These are phyloP conservation scores for Mytilinidion resinicola DNA, from an alignment of 495 filamentous ascomycete genomes.

Conservation along the genomic window DNA sequence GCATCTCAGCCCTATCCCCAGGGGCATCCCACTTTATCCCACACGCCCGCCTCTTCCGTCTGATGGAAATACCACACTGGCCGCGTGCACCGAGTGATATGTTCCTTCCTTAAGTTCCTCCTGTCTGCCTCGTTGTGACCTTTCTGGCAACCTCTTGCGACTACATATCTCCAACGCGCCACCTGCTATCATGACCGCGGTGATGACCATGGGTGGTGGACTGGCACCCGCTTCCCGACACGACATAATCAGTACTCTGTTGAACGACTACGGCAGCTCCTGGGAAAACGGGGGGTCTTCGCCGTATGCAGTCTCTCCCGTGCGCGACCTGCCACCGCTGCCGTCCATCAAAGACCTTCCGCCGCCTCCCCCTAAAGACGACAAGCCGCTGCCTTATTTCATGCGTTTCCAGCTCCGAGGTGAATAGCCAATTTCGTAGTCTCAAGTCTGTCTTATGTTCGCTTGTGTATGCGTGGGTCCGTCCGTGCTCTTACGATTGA, in stretches of 20 bases:
- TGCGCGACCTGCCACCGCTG: not conserved
- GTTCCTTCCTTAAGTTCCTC: not conserved
- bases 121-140: not conserved
- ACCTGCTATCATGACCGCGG: constrained; percentile 5
- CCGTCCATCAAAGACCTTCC: constrained; percentile 23
- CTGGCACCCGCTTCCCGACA: constrained; percentile 19
- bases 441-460: not conserved
- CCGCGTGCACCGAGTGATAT: not conserved
- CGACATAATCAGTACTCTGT: constrained; percentile 24
- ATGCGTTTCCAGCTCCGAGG: constrained; percentile 24
- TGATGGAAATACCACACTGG: not conserved
- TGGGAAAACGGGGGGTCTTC: constrained; percentile 11
- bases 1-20: not conserved
- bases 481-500: not conserved
- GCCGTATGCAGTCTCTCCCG: constrained; percentile 15
- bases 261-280: constrained; percentile 25
- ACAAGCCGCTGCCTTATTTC: constrained; percentile 2
- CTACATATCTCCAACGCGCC: not conserved
- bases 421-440: constrained; percentile 3
- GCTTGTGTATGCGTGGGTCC: not conserved
- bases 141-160: not conserved
- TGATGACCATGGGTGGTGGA: constrained; percentile 12
- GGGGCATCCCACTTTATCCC: not conserved
- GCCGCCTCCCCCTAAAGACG: constrained; percentile 18
- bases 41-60: not conserved